Evolutionary conservation across 2,329 filamentous ascomycete genomes (phyloP), one percentile per base, ranked within the genome.

Genomic region (Beauveria pseudobassiana): DNA sequence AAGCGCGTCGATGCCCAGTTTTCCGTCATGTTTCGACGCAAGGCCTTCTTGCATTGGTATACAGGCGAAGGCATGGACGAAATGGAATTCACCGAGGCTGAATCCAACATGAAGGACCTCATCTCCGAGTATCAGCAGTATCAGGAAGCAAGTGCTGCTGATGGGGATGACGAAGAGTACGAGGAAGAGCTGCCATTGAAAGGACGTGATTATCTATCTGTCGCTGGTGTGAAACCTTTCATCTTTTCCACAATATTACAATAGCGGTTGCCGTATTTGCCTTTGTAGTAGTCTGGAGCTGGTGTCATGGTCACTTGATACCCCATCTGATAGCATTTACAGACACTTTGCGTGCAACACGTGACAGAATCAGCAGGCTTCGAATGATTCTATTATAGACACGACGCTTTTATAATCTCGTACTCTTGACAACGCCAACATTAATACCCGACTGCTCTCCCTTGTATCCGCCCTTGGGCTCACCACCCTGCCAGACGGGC

Each of bases 1-100:
- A 98, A 99, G 91, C 93, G 95, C 87, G 84, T 99, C 72, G 95
- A 95, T 76, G 95, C 98, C 80, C 95, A 99, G 83, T 99, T 99
- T 87, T 92, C 89, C 82, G 93, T 93, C 77, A 99, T 99, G 95
- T 99, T 99, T 89, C 87, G 95, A 82, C 92, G 95, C 82, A 99
- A 98, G 90, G 95, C 95, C 87, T 99, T 99, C 91, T 91, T 99
- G 87, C 95, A 98, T 86, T 99, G 95, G 95, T 99, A 98, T 84
- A 99, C 95, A 87, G 92, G 93, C 76, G 95, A 99, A 87, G 95
- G 95, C 83, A 99, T 99, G 95, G 95, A 99, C 81, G 95, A 98
- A 89, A 98, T 99, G 95, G 95, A 99, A 84, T 99, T 99, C 85
- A 98, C 95, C 76, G 95, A 99, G 87, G 95, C 95, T 71, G 95